Base-by-base conservation (phyloP, 768 basidiomycete species). In the Termitomyces sp. region DNA sequence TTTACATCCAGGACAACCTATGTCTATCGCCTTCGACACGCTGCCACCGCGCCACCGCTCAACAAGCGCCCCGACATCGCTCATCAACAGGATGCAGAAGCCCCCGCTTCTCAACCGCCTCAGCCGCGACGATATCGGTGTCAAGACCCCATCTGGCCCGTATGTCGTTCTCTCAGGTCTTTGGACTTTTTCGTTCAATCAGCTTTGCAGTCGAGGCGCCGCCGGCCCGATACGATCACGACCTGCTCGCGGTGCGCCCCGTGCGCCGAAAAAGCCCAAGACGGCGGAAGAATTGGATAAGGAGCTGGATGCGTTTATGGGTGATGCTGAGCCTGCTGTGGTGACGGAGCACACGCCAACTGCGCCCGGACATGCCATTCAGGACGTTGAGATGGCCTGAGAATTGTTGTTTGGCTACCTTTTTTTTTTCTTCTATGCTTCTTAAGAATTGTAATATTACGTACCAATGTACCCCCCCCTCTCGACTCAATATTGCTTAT, bases 251-350 rank as follows among this genome's bases (percentile, higher is more conserved):
- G 70, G 52, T 60, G 65, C 67, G 46, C 72, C 58, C 62, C 72
- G 63, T 66, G 68, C 61, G 68, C 70, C 70, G 22, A 74, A 79
- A 66, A 84, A 86, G 72, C 78, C 81, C 4, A 85, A 90, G 72
- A 89, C 89, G 2, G 89, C 83, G 8, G 88, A 86, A 58, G 90
- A 96, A 63, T 73, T 97, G 58, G 94, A 97, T 70, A 86, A 81
- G 69, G 94, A 97, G 72, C 69, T 97, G 58, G 94, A 97, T 63
- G 83, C 86, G 3, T 92, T 91, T 65, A 90, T 92, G 90, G 83
- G 80, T 8, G 87, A 87, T 63, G 72, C 79, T 0, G 72, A 73
- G 26, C 54, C 74, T 28, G 52, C 38, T 28, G 38, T n/a, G 28
- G n/a, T n/a, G 9, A 61, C 59, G 28, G 63, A 62, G 22, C 48